phyloP scores from a whole-genome alignment of 805 yeast species.

The Cephaloascus fragrans region DNA sequence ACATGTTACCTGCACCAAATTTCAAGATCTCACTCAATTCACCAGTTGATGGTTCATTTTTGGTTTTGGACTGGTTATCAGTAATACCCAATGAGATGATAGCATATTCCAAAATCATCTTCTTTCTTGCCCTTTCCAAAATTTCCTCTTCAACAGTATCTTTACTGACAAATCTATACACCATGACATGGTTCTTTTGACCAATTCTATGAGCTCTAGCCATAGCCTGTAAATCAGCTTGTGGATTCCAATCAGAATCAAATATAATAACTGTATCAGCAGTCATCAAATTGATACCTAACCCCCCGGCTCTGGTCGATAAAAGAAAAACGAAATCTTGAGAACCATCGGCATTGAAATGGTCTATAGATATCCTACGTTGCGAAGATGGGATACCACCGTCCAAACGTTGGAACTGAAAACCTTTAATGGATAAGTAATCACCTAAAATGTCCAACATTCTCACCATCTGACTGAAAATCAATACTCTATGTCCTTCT shows the following conservation, averaged over 20 bases:
- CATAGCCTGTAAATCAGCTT: constrained; percentile 98
- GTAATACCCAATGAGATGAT: constrained; percentile 93
- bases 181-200: constrained; percentile 97
- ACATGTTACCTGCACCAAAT: constrained; percentile 98
- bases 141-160: constrained; percentile 98
- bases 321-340: constrained; percentile 84
- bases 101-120: constrained; percentile 97
- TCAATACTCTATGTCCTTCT: constrained; percentile 94
- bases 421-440: constrained; percentile 78
- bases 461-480: constrained; percentile 95
- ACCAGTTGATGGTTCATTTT: constrained; percentile 68
- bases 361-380: constrained; percentile 91
- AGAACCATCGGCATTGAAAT: constrained; percentile 88
- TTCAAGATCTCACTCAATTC: constrained; percentile 90
- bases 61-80: constrained; percentile 50
- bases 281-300: constrained; percentile 97
- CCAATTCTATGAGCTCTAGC: constrained; percentile 99
- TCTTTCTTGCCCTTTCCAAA: constrained; percentile 90
- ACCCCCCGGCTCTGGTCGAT: constrained; percentile 97
- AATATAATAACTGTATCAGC: constrained; percentile 98
- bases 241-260: constrained; percentile 99
- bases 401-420: constrained; percentile 84
- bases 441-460: constrained; percentile 94
- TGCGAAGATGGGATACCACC: constrained; percentile 95
- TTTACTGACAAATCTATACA: constrained; percentile 93